Evolutionary conservation across 1,284 basidiomycete species (phyloP).

Genomic region (Leccinum griseonigrum): DNA sequence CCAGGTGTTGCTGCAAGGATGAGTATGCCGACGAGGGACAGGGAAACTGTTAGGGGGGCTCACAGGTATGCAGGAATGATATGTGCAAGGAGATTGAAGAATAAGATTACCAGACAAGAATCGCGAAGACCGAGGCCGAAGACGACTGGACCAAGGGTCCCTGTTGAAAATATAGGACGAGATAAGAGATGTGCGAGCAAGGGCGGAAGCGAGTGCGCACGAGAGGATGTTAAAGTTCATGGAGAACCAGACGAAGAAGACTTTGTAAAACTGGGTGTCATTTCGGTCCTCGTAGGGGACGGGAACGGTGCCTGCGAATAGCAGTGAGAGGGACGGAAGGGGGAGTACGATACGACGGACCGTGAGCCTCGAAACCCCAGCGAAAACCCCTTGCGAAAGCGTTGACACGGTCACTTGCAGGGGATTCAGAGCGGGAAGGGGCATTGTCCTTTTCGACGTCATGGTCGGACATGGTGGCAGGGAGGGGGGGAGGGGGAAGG

Average conservation of each 20-base stretch:
- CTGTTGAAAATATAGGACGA: conserved; percentile 58
- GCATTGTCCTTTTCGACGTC: conserved; percentile 31
- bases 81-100: conserved; percentile 67
- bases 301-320: conserved; percentile 47
- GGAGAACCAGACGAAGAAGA: conserved; percentile 77
- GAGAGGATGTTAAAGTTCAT: conserved; percentile 74
- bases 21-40: not conserved
- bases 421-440: conserved; percentile 17
- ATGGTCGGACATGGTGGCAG: conserved; percentile 20
- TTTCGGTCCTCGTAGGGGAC: conserved; percentile 49
- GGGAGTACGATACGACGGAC: conserved; percentile 9
- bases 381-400: conserved; percentile 22
- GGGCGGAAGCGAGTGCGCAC: conserved; percentile 37
- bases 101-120: conserved; percentile 70
- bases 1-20: conserved; percentile 65
- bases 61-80: conserved; percentile 59
- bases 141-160: conserved; percentile 66
- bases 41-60: conserved; percentile 22
- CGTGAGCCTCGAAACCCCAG: conserved; percentile 33
- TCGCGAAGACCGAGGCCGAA: conserved; percentile 72
- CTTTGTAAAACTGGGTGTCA: conserved; percentile 64
- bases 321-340: not conserved
- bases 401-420: not conserved
- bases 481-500: not conserved
- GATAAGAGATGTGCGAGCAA: conserved; percentile 1